Evolutionary conservation across 768 basidiomycete genomes (phyloP).

Genomic region (Auricularia sp.): DNA sequence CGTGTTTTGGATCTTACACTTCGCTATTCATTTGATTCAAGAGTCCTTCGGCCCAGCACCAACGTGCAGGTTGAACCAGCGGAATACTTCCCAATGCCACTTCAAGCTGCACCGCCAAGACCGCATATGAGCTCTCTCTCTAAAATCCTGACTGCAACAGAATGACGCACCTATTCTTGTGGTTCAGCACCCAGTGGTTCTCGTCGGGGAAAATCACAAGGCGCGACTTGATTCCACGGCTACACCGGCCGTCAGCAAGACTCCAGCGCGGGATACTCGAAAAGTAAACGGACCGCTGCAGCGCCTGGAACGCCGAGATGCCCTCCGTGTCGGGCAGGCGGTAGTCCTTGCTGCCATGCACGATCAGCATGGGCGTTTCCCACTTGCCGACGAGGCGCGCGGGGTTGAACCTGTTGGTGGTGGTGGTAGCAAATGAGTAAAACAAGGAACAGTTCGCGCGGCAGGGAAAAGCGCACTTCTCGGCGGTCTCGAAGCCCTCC

Average conservation of each 20-base stretch:
- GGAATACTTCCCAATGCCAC: constrained; percentile 93
- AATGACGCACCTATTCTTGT: constrained; percentile 53
- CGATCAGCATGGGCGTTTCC: constrained; percentile 75
- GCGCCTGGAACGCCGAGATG: constrained; percentile 73
- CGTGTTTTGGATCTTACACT: too few relatives aligned
- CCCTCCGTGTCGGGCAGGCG: constrained; percentile 79
- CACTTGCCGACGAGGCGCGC: constrained; percentile 74
- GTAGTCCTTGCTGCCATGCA: constrained; percentile 85
- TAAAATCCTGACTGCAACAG: too few relatives aligned
- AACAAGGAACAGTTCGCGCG: too few relatives aligned
- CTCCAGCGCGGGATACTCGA: constrained; percentile 12
- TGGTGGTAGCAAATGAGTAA: too few relatives aligned
- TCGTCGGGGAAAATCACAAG: constrained; percentile 82
- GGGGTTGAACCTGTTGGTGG: constrained; percentile 44
- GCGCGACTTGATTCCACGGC: constrained; percentile 62
- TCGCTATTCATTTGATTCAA: too few relatives aligned
- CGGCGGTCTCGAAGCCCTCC: constrained; percentile 41
- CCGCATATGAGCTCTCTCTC: background rate
- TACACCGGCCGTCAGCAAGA: constrained; percentile 18
- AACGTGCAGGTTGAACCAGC: constrained; percentile 51
- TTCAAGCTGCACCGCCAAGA: constrained; percentile 46
- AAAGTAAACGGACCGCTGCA: constrained; percentile 56
- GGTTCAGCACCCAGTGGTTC: constrained; percentile 86
- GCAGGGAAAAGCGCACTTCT: constrained; percentile 28
- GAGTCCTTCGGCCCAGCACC: background rate